Percentiles rank a stretch among this genome's conserved stretches.
Conservation (phyloP, 352 stramenopile species). For the Globisporangium paroecandrum region DNA sequence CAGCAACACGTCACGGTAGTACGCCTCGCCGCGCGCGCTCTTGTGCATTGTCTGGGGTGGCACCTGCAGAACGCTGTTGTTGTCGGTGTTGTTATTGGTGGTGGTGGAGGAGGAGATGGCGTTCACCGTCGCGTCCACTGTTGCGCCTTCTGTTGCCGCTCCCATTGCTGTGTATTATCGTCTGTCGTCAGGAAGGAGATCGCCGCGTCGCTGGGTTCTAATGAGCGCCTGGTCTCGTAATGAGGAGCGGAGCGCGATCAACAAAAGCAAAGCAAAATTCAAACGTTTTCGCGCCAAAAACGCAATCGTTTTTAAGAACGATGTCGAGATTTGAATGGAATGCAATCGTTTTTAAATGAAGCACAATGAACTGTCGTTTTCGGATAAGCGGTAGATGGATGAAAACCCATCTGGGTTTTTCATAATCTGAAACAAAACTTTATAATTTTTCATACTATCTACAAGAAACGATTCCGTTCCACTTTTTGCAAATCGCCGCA, state of each 20-base stretch:
- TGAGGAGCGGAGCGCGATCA: neutral
- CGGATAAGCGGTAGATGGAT: neutral
- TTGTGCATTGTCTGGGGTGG: conserved; percentile 3
- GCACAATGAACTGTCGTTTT: neutral
- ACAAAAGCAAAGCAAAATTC: neutral
- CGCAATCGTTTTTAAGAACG: neutral
- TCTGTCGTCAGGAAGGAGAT: conserved; percentile 4
- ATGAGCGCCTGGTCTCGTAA: conserved; percentile 7
- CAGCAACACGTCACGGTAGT: conserved; percentile 49
- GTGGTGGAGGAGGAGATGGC: neutral
- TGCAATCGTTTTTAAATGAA: neutral
- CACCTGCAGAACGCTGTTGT: neutral
- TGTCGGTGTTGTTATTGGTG: neutral
- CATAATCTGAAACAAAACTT: too few species aligned
- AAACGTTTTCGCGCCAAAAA: neutral
- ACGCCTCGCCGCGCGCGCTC: conserved; percentile 19
- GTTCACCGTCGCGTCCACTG: neutral
- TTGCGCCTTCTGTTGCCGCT: neutral
- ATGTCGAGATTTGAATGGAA: neutral
- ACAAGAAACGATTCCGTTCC: too few species aligned
- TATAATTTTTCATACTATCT: too few species aligned
- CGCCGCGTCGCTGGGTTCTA: conserved; percentile 3
- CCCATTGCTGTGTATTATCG: neutral
- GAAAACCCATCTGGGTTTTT: too few species aligned
- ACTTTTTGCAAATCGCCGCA: too few species aligned